These are phyloP conservation scores for Phytophthora tubulina DNA, from an alignment of 352 stramenopile genomes.

Conservation along the genomic window DNA sequence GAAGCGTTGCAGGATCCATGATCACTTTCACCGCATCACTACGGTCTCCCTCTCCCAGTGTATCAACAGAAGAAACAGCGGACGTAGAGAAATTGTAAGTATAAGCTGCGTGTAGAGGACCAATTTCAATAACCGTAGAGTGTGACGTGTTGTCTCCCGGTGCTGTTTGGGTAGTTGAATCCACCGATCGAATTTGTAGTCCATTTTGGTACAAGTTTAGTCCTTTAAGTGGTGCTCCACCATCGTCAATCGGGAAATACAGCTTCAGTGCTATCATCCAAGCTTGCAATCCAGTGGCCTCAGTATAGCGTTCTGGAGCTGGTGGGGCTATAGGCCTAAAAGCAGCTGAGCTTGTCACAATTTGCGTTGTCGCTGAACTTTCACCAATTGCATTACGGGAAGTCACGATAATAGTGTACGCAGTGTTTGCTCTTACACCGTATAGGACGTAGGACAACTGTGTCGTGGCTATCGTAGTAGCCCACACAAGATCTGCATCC, in stretches of 20 bases:
- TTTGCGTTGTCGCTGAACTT: constrained; percentile 7
- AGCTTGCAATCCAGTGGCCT: constrained; percentile 23
- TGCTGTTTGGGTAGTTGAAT: constrained; percentile 19
- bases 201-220: constrained; percentile 61
- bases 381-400: constrained; percentile 42
- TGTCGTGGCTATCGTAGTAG: constrained; percentile 10
- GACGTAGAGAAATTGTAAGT: constrained; percentile 48
- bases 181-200: constrained; percentile 27
- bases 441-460: constrained; percentile 31
- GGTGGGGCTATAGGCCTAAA: constrained; percentile 36
- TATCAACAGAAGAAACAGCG: constrained; percentile 38
- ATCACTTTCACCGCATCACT: constrained; percentile 38
- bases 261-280: constrained; percentile 52
- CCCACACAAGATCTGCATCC: not conserved
- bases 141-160: constrained; percentile 15
- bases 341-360: constrained; percentile 41
- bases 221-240: constrained; percentile 44
- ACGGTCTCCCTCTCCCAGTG: constrained; percentile 45
- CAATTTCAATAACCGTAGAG: constrained; percentile 34
- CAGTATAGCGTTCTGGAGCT: constrained; percentile 28
- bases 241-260: constrained; percentile 49
- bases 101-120: constrained; percentile 38
- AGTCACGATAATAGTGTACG: constrained; percentile 42
- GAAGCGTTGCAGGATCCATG: constrained; percentile 46
- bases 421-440: constrained; percentile 34